These are phyloP conservation scores for Datura wrightii DNA, from an alignment of 257 asterid genomes.

Conservation along the genomic window DNA sequence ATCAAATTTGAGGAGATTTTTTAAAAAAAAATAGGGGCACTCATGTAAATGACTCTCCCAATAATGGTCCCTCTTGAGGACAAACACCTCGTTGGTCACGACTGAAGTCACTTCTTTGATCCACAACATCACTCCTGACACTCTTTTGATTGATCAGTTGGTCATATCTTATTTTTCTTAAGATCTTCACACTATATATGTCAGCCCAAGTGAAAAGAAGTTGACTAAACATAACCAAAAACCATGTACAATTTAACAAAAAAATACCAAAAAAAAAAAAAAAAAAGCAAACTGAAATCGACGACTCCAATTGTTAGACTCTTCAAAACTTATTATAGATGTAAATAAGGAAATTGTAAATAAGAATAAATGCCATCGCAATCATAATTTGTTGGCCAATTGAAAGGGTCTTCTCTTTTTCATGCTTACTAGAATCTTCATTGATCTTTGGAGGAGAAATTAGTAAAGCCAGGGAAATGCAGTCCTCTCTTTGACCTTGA, in stretches of 20 bases:
- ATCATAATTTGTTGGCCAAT: constrained; percentile 59
- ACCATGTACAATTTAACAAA: constrained; percentile 24
- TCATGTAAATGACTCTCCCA: no score
- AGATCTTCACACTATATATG: no score
- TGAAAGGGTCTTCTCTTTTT: constrained; percentile 49
- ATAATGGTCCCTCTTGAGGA: no score
- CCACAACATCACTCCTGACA: no score
- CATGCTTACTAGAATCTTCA: constrained; percentile 31
- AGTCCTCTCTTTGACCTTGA: constrained; percentile 47
- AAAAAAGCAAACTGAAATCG: neutral
- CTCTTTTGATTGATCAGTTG: no score
- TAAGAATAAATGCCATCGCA: constrained; percentile 46
- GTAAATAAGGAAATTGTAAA: constrained; percentile 49
- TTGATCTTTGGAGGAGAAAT: constrained; percentile 49
- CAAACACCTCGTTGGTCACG: no score
- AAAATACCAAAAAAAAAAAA: neutral
- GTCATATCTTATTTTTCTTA: no score
- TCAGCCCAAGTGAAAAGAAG: no score
- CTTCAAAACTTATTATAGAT: constrained; percentile 42
- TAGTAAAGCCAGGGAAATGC: constrained; percentile 69
- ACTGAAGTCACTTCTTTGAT: no score
- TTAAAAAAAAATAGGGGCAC: no score
- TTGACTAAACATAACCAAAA: constrained; percentile 3
- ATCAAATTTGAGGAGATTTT: no score
- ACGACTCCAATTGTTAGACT: neutral